Evolutionary conservation across 2,329 filamentous ascomycete species (phyloP).

Genomic region (Botrytis byssoidea): DNA sequence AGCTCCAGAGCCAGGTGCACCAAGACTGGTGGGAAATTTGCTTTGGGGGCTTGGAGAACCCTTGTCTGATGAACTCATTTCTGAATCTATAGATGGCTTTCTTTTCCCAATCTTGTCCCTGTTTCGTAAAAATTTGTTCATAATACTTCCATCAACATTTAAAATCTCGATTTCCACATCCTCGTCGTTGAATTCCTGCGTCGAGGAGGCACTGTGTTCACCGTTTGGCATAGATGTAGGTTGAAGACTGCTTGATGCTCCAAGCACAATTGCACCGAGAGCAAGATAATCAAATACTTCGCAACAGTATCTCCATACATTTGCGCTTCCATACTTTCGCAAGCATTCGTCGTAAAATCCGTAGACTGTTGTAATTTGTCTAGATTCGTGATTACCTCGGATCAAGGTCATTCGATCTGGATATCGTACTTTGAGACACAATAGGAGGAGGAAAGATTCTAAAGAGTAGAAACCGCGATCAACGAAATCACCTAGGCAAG

Average conservation of each 20-base stretch:
- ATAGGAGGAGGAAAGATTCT: slow-evolving; percentile 90
- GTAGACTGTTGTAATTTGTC: slow-evolving; percentile 96
- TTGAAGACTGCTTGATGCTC: slow-evolving; percentile 67
- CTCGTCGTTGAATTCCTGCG: slow-evolving; percentile 55
- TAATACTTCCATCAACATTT: slow-evolving; percentile 76
- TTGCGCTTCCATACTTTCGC: slow-evolving; percentile 92
- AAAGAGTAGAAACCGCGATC: slow-evolving; percentile 98
- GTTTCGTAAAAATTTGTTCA: slow-evolving; percentile 66
- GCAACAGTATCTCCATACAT: slow-evolving; percentile 96
- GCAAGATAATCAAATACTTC: slow-evolving; percentile 99
- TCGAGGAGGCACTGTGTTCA: slow-evolving; percentile 45
- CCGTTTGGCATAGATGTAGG: slow-evolving; percentile 44
- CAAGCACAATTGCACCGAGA: slow-evolving; percentile 92
- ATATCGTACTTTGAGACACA: slow-evolving; percentile 96
- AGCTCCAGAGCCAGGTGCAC: slow-evolving; percentile 77
- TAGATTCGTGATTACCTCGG: slow-evolving; percentile 90
- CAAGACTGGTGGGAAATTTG: slow-evolving; percentile 53
- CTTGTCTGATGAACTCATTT: slow-evolving; percentile 40
- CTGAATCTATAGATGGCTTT: slow-evolving; percentile 43
- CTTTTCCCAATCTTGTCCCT: slow-evolving; percentile 26
- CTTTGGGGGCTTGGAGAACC: slow-evolving; percentile 32
- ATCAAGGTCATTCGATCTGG: slow-evolving; percentile 96
- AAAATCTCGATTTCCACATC: slow-evolving; percentile 93
- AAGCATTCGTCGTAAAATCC: slow-evolving; percentile 98
- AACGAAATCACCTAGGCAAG: slow-evolving; percentile 77